Percentiles rank a stretch among this genome's conserved stretches.
Evolutionary conservation across 2,329 filamentous ascomycete genomes (phyloP).

Genomic region (Colletotrichum godetiae): DNA sequence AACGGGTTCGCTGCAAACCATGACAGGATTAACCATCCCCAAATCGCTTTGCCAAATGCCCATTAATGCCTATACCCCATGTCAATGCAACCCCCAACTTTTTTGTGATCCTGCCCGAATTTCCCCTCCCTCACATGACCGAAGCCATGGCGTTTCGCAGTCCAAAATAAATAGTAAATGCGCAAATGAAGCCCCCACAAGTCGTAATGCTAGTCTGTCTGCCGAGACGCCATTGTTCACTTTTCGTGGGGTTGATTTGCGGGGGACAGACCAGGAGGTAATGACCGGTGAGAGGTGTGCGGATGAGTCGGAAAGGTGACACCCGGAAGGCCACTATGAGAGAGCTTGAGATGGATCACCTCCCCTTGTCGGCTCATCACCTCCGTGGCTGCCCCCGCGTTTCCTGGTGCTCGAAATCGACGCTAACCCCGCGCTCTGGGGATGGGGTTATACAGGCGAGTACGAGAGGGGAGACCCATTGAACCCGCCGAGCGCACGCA

Average conservation of each 20-base stretch:
- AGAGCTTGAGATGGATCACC: conserved; percentile 7
- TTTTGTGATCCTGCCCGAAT: conserved; percentile 12
- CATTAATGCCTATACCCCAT: conserved; percentile 31
- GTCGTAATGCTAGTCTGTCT: conserved; percentile 6
- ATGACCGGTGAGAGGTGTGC: conserved; percentile 1
- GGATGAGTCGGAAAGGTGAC: conserved; percentile 23
- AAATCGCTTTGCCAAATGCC: conserved; percentile 31
- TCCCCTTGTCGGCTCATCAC: conserved; percentile 3
- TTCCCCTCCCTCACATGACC: conserved; percentile 23
- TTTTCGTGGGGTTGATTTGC: conserved; percentile 7
- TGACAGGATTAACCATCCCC: neutral
- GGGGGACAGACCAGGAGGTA: neutral
- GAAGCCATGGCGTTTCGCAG: conserved; percentile 12
- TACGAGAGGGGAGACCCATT: conserved; percentile 7
- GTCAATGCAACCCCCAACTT: conserved; percentile 32
- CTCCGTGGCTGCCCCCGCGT: conserved; percentile 24
- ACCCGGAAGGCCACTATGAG: neutral
- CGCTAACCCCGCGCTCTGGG: conserved; percentile 28
- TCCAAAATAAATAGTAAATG: conserved; percentile 3
- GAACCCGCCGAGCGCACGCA: neutral
- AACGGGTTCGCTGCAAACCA: conserved; percentile 1
- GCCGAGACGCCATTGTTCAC: neutral
- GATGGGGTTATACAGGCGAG: conserved; percentile 27
- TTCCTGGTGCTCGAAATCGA: conserved; percentile 26
- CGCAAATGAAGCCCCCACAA: conserved; percentile 22